Conservation (phyloP, 768 basidiomycete species). For the Krasilnikovozyma curviuscula region DNA sequence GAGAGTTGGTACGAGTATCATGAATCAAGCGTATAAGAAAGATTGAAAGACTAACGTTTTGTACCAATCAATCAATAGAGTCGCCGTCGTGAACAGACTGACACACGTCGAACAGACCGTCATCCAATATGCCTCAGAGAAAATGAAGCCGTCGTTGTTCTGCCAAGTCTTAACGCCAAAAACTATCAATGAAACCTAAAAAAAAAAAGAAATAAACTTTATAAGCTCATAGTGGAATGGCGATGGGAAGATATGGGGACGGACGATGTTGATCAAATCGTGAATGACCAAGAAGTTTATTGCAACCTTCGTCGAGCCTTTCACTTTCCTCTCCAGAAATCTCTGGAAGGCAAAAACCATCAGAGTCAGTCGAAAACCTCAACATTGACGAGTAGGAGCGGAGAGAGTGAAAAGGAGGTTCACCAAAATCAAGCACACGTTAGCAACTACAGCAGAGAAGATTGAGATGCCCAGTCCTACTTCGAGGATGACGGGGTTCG, state of each 20-base stretch:
- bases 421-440: conserved; percentile 43
- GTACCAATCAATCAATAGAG: conserved; percentile 43
- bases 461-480: conserved; percentile 48
- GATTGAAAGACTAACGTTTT: conserved; percentile 45
- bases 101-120: conserved; percentile 53
- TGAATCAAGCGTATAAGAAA: background rate
- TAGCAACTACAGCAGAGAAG: conserved; percentile 47
- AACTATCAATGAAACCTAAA: background rate
- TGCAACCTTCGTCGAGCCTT: conserved; percentile 42
- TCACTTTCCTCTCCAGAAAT: conserved; percentile 54
- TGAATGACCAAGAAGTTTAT: conserved; percentile 49
- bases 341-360: too few relatives aligned
- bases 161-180: conserved; percentile 21
- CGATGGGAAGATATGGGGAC: conserved; percentile 41
- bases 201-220: background rate
- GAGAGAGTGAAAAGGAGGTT: too few relatives aligned
- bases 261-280: conserved; percentile 48
- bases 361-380: too few relatives aligned
- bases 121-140: conserved; percentile 42
- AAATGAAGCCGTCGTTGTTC: conserved; percentile 45
- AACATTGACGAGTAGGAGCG: too few relatives aligned
- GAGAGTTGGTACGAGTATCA: conserved; percentile 33
- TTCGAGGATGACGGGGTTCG: conserved; percentile 41
- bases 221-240: background rate
- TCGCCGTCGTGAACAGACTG: conserved; percentile 46